Evolutionary conservation across 2,329 filamentous ascomycete genomes (phyloP), one percentile per base, ranked within the genome.

Genomic region (Exutisphaerella laricina): DNA sequence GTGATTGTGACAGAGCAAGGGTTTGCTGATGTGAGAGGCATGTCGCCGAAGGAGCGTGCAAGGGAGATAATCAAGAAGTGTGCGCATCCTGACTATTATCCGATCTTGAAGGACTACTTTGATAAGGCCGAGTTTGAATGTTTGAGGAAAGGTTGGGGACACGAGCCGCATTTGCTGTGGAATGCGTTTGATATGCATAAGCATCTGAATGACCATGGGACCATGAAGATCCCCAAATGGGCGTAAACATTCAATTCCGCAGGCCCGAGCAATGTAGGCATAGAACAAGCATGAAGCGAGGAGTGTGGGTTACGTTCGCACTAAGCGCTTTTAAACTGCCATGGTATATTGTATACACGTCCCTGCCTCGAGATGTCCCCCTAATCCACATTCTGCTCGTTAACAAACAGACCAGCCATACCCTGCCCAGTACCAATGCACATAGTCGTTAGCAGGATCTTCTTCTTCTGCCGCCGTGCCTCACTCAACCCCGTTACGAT

Each of bases 161-260:
- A 94, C 66, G 85, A 94, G 74, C 88, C 88, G 18, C 88, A 94
- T 66, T 69, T 94, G 62, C 72, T 94, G 50, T 94, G 82, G 75
- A 85, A 94, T 68, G 74, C 77, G 34, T 94, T 94, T 64, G 86
- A 94, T 66, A 85, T 94, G 81, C 88, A 94, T 70, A 82, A 82
- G 74, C 85, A 88, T 51, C 67, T 94, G 47, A 70, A 79, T 45
- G 82, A 89, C 70, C 78, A 90, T 64, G 88, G 88, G 17, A 92
- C 85, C 56, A 94, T 94, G 88, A 89, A 89, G 80, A 75, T 89
- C 53, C 74, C 77, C 58, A 77, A 70, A 51, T 88, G 83, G 81
- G 39, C 42, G n/a, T 45, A 32, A 20, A 34, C 12, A 1, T 34
- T 10, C 6, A 34, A 17, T 23, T n/a, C n/a, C n/a, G n/a, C n/a